Evolutionary conservation across 352 stramenopile genomes (phyloP), one percentile per base, ranked within the genome.

Genomic region (Phytophthora rubi): DNA sequence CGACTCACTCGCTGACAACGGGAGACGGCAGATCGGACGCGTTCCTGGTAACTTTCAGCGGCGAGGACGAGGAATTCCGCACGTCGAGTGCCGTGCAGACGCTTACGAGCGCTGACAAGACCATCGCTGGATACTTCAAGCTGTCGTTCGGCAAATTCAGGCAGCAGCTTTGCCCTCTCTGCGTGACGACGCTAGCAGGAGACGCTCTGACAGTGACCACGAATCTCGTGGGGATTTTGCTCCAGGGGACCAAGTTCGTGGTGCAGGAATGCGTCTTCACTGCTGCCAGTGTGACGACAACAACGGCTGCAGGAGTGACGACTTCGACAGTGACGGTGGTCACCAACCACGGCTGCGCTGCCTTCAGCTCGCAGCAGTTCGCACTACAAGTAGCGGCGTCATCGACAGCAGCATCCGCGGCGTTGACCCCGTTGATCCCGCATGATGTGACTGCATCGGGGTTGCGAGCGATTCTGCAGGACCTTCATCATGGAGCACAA

Each of bases 61-160:
- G 93, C 16, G 71, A 68, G 58, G 21, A 81, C 1, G 86, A 98
- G 59, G 81, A 73, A 0, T 83, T 98, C 13, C 68, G 73, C 23
- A 97, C 95, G 3, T 98, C 95, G 1, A 97, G 90, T 37, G 94
- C 95, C 3, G 90, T 98, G 16, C 86, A 98, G 71, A 80, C 71
- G 2, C 59, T 96, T 16, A 65, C 75, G 15, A 75, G 76, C 0
- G 58, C 69, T 0, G 69, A 85, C 57, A 59, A 65, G 0, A 69
- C 35, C 0, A 70, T 70, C 16, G 59, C 6, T 1, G 86, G 86
- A 6, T 85, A 74, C 37, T 94, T 96, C 69, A 88, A 89, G 51
- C 80, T 96, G 6, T 92, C 81, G 2, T 96, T 81, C 30, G 88
- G 88, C 2, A 78, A 62, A 26, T 93, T 96, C 49, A 71, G 74